Evolutionary conservation across 2,329 filamentous ascomycete species (phyloP).

Genomic region (Raffaelea deltoideospora): DNA sequence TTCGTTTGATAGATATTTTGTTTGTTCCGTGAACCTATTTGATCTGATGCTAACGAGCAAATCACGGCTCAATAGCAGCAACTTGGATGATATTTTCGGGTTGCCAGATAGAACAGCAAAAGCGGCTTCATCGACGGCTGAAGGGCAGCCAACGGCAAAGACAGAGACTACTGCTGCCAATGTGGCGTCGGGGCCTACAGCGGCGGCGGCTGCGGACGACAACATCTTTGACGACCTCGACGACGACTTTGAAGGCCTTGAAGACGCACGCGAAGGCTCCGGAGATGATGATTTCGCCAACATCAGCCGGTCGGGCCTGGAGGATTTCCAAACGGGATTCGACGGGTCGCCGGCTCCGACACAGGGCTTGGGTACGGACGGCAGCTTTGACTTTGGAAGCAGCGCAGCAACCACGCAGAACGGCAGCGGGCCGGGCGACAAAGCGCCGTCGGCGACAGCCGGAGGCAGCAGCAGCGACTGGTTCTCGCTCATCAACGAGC

Average conservation of each 20-base stretch:
- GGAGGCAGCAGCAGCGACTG: constrained; percentile 55
- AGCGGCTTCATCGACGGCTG: neutral
- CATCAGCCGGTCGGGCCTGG: constrained; percentile 53
- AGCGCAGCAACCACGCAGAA: constrained; percentile 19
- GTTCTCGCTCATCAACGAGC: constrained; percentile 18
- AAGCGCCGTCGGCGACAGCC: constrained; percentile 9
- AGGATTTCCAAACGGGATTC: constrained; percentile 72
- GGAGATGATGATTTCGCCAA: constrained; percentile 68
- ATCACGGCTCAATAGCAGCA: constrained; percentile 1
- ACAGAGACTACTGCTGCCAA: too few relatives aligned
- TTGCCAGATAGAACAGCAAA: too few relatives aligned
- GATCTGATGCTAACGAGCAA: too few relatives aligned
- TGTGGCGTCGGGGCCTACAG: constrained; percentile 12
- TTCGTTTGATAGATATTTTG: too few relatives aligned
- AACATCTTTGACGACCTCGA: constrained; percentile 53
- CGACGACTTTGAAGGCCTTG: constrained; percentile 66
- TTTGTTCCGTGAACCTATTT: too few relatives aligned
- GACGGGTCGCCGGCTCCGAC: constrained; percentile 47
- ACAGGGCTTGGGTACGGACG: constrained; percentile 21
- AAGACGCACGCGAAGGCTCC: constrained; percentile 69
- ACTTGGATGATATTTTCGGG: constrained; percentile 6
- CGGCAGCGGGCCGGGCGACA: constrained; percentile 20
- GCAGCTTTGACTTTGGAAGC: constrained; percentile 40
- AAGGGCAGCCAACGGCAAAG: too few relatives aligned
- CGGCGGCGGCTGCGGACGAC: constrained; percentile 19